Conservation (phyloP, 2,329 filamentous ascomycete genomes). For the Xylariomycetidae sp. region DNA sequence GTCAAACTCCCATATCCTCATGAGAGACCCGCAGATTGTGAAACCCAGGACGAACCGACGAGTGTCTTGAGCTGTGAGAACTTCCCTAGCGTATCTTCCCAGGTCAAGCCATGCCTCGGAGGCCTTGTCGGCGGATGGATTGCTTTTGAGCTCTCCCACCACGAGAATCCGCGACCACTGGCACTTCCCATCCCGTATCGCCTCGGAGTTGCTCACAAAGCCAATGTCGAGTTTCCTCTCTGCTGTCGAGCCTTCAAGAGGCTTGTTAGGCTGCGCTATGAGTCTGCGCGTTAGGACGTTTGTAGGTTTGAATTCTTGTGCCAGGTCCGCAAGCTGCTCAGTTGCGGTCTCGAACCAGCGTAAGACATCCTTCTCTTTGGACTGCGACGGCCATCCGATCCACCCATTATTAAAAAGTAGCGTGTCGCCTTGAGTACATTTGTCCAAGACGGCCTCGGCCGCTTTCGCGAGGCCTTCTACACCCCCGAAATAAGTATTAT, state of each 20-base stretch:
- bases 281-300: constrained; percentile 15
- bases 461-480: constrained; percentile 26
- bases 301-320: constrained; percentile 15
- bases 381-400: constrained; percentile 28
- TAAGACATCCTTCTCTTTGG: constrained; percentile 31
- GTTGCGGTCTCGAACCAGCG: constrained; percentile 27
- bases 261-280: constrained; percentile 16
- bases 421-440: constrained; percentile 24
- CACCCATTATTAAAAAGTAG: constrained; percentile 23
- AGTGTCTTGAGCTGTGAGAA: constrained; percentile 35
- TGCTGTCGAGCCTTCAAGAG: constrained; percentile 24
- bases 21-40: constrained; percentile 39
- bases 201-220: constrained; percentile 19
- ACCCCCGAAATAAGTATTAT: constrained; percentile 27
- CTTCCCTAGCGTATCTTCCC: constrained; percentile 37
- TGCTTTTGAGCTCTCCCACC: constrained; percentile 38
- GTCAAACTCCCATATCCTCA: constrained; percentile 44
- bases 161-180: constrained; percentile 35
- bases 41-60: constrained; percentile 44
- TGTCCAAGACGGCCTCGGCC: constrained; percentile 30
- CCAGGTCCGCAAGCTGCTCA: constrained; percentile 23
- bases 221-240: constrained; percentile 30
- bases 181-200: constrained; percentile 12
- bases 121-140: constrained; percentile 28
- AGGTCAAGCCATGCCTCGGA: constrained; percentile 37